A percentile compares a stretch with the other conserved stretches of the same genome.
Conservation (phyloP, 768 basidiomycete species). For the Stropharia rugosoannulata region DNA sequence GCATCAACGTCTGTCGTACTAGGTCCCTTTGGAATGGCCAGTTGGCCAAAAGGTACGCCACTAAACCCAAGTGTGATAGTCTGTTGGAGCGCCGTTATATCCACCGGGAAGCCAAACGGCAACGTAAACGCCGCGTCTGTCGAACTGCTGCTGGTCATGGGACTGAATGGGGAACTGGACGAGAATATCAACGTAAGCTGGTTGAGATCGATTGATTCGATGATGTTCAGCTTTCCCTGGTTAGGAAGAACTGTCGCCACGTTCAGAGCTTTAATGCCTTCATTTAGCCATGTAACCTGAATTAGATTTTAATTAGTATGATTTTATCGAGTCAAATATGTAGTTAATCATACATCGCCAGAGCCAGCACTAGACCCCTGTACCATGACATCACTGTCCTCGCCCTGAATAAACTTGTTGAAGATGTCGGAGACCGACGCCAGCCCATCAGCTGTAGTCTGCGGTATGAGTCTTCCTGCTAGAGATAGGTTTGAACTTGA, state of each 20-base stretch:
- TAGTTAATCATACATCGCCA: conserved; percentile 41
- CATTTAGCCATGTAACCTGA: conserved; percentile 72
- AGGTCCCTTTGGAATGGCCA: conserved; percentile 57
- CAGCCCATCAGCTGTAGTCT: conserved; percentile 50
- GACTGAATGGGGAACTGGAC: conserved; percentile 52
- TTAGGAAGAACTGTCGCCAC: conserved; percentile 63
- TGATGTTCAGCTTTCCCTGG: conserved; percentile 58
- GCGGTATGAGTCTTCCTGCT: conserved; percentile 64
- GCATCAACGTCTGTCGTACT: conserved; percentile 60
- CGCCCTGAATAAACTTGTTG: conserved; percentile 70
- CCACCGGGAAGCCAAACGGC: conserved; percentile 69
- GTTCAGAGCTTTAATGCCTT: conserved; percentile 62
- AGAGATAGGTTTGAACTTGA: conserved; percentile 53
- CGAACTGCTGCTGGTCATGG: conserved; percentile 55
- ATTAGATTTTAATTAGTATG: neutral
- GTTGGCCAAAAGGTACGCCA: conserved; percentile 55
- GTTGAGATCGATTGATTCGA: conserved; percentile 61
- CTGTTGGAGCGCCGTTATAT: conserved; percentile 61
- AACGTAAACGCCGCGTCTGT: conserved; percentile 65
- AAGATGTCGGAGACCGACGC: conserved; percentile 62
- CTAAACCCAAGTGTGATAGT: conserved; percentile 53
- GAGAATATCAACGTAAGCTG: conserved; percentile 61
- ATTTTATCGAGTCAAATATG: neutral
- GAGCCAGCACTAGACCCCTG: conserved; percentile 60
- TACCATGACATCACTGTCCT: conserved; percentile 58